Evolutionary conservation across 306 rosid species (phyloP).

Genomic region (Ceratonia siliqua): DNA sequence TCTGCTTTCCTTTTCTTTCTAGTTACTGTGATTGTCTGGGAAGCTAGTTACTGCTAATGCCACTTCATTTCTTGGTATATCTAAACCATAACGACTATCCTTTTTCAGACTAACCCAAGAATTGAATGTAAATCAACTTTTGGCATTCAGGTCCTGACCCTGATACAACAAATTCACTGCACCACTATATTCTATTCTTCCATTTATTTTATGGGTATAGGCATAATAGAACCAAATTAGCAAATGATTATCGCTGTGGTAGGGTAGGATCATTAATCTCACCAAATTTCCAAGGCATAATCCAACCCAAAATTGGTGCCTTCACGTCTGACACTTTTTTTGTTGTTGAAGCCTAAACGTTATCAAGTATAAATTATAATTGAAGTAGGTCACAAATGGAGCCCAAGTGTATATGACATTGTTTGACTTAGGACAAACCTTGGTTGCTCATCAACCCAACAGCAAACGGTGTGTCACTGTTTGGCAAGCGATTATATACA

Average conservation of each 20-base stretch:
- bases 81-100: neutral
- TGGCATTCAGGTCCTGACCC: neutral
- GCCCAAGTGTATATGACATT: neutral
- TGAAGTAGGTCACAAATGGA: constrained; percentile 4
- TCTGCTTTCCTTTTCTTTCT: neutral
- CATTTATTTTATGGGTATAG: neutral
- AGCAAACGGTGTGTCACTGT: neutral
- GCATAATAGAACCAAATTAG: neutral
- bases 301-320: neutral
- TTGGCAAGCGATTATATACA: neutral
- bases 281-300: neutral
- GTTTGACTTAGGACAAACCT: constrained; percentile 5
- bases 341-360: neutral
- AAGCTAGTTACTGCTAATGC: neutral
- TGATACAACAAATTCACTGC: too few species aligned
- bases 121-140: neutral
- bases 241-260: constrained; percentile 10
- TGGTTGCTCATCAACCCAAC: constrained; percentile 37
- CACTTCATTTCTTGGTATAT: neutral
- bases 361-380: neutral
- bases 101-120: too few species aligned
- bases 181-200: neutral
- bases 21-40: too few species aligned
- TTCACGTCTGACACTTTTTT: neutral
- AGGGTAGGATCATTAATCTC: neutral